Base-by-base conservation (phyloP, 1,139 yeast genomes). In the Ashbya aceris region DNA sequence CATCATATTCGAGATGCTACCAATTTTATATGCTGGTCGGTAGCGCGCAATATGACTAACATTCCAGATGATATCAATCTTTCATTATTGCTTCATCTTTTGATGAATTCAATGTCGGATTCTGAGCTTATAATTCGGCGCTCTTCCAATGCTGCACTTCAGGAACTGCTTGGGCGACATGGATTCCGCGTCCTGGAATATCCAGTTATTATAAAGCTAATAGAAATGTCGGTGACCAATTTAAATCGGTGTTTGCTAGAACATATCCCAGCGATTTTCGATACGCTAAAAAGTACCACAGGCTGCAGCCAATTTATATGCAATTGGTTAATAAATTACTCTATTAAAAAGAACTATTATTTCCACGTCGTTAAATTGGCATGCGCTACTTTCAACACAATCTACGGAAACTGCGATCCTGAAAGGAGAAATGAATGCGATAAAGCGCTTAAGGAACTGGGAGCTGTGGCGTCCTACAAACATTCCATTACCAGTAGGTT, bases 121-220 rank as follows among this genome's bases (percentile, higher is more conserved):
- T 64, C 71, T 23, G 96, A 87, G 42, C 67, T 85, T 27, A 70
- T 79, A 44, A 74, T 87, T 10, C 68, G 96, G 45, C 69, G 94
- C 44, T 91, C 96, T 28, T 82, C 89, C 0, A 69, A 86, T 9
- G 95, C 96, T 0, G 93, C 94, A 0, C 55, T 86, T 3, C 96
- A 89, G 57, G 97, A 89, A 54, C 71, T 83, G 8, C 60, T 85
- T 3, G 97, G 97, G 0, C 66, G 96, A 35, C 79, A 78, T 55
- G 84, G 84, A 0, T 10, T 28, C 40, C 2, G 43, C 14, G 13
- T 53, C 4, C 38, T 58, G n/a, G 50, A 50, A 31, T 49, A 47
- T 33, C 33, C 26, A 1, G 43, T 49, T n/a, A 45, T 46, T n/a
- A 72, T 87, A 17, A 64, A 62, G 14, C 57, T 84, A 9, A 73